Base-by-base conservation (phyloP, 441 rosid genomes). In the Dalechampia spathulata region DNA sequence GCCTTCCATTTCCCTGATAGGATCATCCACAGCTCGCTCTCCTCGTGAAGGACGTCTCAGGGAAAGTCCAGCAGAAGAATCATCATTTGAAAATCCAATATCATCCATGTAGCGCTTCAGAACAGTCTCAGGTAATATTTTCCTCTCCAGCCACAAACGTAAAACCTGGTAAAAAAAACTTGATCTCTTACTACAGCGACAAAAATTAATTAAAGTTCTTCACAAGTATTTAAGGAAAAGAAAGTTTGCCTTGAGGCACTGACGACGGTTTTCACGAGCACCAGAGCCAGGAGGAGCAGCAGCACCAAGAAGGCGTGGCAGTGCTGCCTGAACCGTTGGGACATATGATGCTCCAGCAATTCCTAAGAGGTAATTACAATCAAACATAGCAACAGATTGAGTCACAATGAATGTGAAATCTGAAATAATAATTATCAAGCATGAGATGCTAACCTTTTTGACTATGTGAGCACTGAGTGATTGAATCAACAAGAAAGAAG, bases 1-100 rank as follows among this genome's bases (percentile, higher is more conserved):
- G 80, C 97, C 97, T 72, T 93, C 99, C 95, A 93, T 93, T 78
- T 82, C 97, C 72, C 99, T 85, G 34, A 93, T 65, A 51, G 99
- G 99, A 71, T 93, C 99, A 62, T 93, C 91, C 21, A 93, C 77
- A 52, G 97, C 83, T 47, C 97, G 88, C 76, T 93, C 96, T 16
- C 86, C 78, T 65, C 95, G 87, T 62, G 99, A 87, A 56, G 97
- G 95, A 37, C 87, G 91, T 59, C 87, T 72, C 25, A 74, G 63
- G 60, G 89, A 75, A 69, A 81, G 71, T 47, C 78, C 92, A 75
- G 67, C 59, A 23, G 85, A 70, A 34, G 78, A 71, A 55, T 83
- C 93, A 46, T 82, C 92, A 76, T 80, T 83, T 60, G 97, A 73
- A 78, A 63, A 77, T 69, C 93, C 89, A 77, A 93, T 74, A 52